A percentile compares a stretch with the other conserved stretches of the same genome.
These are phyloP conservation scores for Coemansia sp. DNA, from an alignment of 192 early-diverging fungal species.

Conservation along the genomic window DNA sequence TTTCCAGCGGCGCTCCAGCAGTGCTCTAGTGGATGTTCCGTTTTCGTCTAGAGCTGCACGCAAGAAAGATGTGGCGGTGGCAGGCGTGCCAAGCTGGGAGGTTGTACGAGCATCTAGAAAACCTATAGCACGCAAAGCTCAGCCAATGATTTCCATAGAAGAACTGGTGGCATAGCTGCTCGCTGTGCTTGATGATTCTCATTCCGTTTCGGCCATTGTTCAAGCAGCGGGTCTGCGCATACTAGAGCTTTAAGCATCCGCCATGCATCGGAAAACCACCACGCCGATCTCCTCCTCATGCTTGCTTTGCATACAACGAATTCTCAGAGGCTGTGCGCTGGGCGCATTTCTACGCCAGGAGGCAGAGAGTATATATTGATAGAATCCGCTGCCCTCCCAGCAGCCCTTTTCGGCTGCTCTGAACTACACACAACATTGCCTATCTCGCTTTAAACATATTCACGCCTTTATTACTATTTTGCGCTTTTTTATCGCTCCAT, in stretches of 20 bases:
- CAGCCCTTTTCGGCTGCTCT: not conserved
- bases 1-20: no score
- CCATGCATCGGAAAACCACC: conserved; percentile 1
- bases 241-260: conserved; percentile 12
- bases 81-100: not conserved
- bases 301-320: not conserved
- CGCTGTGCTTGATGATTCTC: not conserved
- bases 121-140: not conserved
- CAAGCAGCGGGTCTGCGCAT: not conserved
- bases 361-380: not conserved
- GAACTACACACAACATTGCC: not conserved
- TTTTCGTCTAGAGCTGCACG: no score
- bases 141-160: not conserved
- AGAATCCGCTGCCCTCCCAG: not conserved
- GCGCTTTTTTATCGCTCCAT: not conserved
- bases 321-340: not conserved
- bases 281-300: not conserved
- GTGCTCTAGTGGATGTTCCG: no score
- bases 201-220: not conserved
- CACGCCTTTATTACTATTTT: not conserved
- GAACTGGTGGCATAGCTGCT: not conserved
- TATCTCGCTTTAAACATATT: not conserved
- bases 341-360: conserved; percentile 1
- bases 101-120: not conserved
- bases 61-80: not conserved